Conservation (phyloP, 495 filamentous ascomycete genomes). For the Xeromyces bisporus region DNA sequence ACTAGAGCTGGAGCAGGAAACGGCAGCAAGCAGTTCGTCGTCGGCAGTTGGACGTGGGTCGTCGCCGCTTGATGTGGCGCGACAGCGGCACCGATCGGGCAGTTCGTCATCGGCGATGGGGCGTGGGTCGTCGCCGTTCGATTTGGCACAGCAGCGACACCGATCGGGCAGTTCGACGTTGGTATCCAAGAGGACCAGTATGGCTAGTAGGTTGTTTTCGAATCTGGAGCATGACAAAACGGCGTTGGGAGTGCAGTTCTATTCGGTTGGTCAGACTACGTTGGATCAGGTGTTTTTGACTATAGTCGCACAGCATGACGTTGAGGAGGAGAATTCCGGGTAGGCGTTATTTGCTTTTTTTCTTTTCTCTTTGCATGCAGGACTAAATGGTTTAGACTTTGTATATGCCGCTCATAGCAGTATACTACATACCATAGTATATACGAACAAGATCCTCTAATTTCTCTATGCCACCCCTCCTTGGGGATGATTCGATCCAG, state of each 20-base stretch:
- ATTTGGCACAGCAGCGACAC: neutral
- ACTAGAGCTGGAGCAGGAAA: no score
- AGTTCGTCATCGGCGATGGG: neutral
- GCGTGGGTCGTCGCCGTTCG: neutral
- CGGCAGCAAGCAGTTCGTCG: neutral
- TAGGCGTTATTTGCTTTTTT: conserved; percentile 1
- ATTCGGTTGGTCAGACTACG: conserved; percentile 63
- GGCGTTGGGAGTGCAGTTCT: conserved; percentile 55
- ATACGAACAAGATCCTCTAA: no score
- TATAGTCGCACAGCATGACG: conserved; percentile 60
- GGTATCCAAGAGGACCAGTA: conserved; percentile 1
- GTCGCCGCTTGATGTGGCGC: neutral
- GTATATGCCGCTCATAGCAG: neutral
- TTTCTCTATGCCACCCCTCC: no score
- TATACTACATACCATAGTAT: neutral
- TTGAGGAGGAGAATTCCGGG: conserved; percentile 50
- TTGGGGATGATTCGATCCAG: no score
- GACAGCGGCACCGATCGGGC: no score
- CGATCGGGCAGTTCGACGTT: neutral
- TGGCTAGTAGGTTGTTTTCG: conserved; percentile 49
- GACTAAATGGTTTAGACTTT: neutral
- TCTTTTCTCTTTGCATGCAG: conserved; percentile 1
- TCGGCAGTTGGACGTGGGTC: neutral
- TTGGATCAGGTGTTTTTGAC: conserved; percentile 77
- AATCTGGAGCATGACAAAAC: conserved; percentile 51